These are phyloP conservation scores for Russula lepida DNA, from an alignment of 768 basidiomycete genomes.

Conservation along the genomic window DNA sequence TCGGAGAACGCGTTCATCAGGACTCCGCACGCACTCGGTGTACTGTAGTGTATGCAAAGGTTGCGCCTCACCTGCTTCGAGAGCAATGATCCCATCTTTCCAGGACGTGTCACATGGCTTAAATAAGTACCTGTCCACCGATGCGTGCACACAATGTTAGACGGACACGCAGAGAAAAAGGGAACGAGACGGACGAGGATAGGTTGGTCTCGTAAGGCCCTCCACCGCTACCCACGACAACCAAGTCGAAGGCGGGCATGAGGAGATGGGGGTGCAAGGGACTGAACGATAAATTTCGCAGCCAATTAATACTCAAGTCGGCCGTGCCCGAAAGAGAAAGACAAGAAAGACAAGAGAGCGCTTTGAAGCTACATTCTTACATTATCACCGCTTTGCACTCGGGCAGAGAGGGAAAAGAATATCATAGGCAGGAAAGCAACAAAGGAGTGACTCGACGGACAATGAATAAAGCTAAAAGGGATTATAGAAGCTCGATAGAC, in stretches of 20 bases:
- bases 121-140: conserved; percentile 64
- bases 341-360: neutral
- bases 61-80: conserved; percentile 74
- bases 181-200: conserved; percentile 53
- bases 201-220: conserved; percentile 87
- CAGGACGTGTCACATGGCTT: conserved; percentile 61
- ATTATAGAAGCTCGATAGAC: neutral
- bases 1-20: neutral
- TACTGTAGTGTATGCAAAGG: neutral
- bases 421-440: neutral
- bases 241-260: conserved; percentile 56
- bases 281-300: neutral
- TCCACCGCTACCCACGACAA: conserved; percentile 71
- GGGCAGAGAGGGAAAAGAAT: neutral
- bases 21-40: neutral
- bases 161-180: conserved; percentile 7
- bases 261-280: neutral
- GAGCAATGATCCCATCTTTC: conserved; percentile 72
- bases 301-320: conserved; percentile 6
- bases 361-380: neutral
- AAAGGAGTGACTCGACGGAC: conserved; percentile 6
- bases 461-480: neutral
- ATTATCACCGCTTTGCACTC: neutral
- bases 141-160: conserved; percentile 13
- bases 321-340: neutral